phyloP scores from a whole-genome alignment of 257 asterid species.

The Solanum pennellii region DNA sequence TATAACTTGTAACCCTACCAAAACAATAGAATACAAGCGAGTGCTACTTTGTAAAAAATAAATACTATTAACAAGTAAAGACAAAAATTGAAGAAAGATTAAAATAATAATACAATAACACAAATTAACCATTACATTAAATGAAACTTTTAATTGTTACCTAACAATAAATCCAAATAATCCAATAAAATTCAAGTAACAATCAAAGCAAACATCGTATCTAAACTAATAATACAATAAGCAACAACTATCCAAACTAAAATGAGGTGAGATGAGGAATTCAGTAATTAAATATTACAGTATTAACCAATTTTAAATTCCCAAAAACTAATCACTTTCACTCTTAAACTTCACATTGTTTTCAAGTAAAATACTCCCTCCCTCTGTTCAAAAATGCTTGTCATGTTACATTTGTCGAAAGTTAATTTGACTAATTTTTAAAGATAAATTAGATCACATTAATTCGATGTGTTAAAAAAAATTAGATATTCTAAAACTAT shows the following conservation, averaged over 20 bases:
- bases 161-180: no score
- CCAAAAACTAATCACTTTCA: background rate
- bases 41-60: background rate
- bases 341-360: background rate
- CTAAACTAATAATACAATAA: background rate
- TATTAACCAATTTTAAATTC: background rate
- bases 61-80: background rate
- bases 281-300: background rate
- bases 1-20: background rate
- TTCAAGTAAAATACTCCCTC: no score
- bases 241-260: background rate
- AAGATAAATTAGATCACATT: accelerated
- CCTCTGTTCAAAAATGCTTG: no score
- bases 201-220: no score
- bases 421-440: no score
- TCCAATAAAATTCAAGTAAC: no score
- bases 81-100: no score
- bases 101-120: no score
- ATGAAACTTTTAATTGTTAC: no score
- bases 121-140: background rate
- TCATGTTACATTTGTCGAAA: accelerated
- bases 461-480: no score
- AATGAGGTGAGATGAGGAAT: background rate
- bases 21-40: background rate
- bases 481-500: no score